Percentiles rank a stretch among this genome's conserved stretches.
These are phyloP conservation scores for Fusarium irregulare DNA, from an alignment of 2,329 filamentous ascomycete genomes.

Conservation along the genomic window DNA sequence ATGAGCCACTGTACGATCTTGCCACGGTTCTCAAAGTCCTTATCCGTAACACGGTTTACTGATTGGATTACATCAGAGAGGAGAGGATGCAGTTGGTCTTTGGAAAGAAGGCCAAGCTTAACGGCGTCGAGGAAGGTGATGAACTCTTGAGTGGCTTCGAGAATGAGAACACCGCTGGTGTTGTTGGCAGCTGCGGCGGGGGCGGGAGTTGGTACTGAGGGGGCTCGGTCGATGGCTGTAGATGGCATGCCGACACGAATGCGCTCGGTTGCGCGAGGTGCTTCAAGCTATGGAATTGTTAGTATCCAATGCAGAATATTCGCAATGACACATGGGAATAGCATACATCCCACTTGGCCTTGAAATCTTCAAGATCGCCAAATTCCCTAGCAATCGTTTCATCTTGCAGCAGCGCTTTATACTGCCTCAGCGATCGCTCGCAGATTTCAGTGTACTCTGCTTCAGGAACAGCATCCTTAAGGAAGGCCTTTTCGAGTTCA, in stretches of 20 bases:
- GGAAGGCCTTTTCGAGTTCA: constrained; percentile 94
- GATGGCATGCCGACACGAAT: constrained; percentile 92
- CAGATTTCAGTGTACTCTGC: constrained; percentile 96
- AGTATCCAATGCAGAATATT: background rate
- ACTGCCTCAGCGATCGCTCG: constrained; percentile 92
- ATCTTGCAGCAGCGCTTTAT: constrained; percentile 92
- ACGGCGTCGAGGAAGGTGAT: constrained; percentile 98
- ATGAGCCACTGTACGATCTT: constrained; percentile 99
- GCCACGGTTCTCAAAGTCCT: constrained; percentile 92
- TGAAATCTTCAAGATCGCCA: constrained; percentile 89
- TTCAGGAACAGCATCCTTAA: constrained; percentile 94
- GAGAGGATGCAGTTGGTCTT: constrained; percentile 95
- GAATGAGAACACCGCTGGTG: constrained; percentile 74
- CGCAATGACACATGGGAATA: accelerated
- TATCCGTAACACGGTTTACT: constrained; percentile 95
- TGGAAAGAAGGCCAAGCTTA: constrained; percentile 90
- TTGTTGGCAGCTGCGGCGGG: constrained; percentile 58
- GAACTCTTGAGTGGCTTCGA: constrained; percentile 96
- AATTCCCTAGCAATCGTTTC: constrained; percentile 92
- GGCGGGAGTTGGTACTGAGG: constrained; percentile 58
- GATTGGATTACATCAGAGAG: constrained; percentile 96
- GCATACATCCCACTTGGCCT: constrained; percentile 86
- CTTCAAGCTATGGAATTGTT: constrained; percentile 76
- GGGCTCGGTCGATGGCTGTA: constrained; percentile 73
- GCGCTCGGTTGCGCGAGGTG: constrained; percentile 91